Evolutionary conservation across 371 early-diverging fungal species (phyloP).

Genomic region (Phascolomyces articulosus): DNA sequence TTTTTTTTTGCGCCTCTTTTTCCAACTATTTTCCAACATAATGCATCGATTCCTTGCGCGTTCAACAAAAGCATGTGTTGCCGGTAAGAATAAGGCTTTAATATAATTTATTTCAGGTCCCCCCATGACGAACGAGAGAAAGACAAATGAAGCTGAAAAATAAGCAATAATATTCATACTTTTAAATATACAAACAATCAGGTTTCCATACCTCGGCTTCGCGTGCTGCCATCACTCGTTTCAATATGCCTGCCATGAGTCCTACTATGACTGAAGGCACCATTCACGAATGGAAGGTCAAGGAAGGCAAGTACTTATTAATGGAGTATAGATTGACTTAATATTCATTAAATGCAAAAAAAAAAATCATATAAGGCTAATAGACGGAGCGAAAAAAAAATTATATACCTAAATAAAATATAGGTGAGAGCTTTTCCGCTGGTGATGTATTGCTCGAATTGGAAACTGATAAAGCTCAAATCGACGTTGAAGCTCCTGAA

Average conservation of each 20-base stretch:
- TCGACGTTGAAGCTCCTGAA: conserved; percentile 95
- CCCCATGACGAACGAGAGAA: too few relatives aligned
- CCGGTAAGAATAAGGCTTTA: conserved; percentile 9
- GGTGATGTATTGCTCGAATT: conserved; percentile 93
- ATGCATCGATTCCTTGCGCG: conserved; percentile 14
- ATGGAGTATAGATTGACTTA: too few relatives aligned
- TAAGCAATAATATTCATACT: background rate
- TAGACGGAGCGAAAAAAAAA: too few relatives aligned
- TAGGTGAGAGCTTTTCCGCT: conserved; percentile 82
- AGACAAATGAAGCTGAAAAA: too few relatives aligned
- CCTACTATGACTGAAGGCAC: conserved; percentile 98
- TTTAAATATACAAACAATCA: conserved; percentile 5
- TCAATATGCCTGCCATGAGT: conserved; percentile 93
- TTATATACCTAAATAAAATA: too few relatives aligned
- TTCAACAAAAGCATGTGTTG: conserved; percentile 9
- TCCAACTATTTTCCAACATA: background rate
- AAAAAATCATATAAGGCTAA: background rate
- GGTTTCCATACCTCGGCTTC: conserved; percentile 65
- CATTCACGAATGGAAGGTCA: conserved; percentile 88
- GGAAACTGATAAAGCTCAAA: conserved; percentile 97
- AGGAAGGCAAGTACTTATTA: conserved; percentile 74
- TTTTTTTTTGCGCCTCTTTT: background rate
- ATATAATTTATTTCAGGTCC: too few relatives aligned
- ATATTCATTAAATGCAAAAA: background rate
- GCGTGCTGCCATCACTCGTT: conserved; percentile 62